Percentiles rank a stretch among this genome's conserved stretches.
These are phyloP conservation scores for Nicotiana attenuata DNA, from an alignment of 257 asterid species.

Conservation along the genomic window DNA sequence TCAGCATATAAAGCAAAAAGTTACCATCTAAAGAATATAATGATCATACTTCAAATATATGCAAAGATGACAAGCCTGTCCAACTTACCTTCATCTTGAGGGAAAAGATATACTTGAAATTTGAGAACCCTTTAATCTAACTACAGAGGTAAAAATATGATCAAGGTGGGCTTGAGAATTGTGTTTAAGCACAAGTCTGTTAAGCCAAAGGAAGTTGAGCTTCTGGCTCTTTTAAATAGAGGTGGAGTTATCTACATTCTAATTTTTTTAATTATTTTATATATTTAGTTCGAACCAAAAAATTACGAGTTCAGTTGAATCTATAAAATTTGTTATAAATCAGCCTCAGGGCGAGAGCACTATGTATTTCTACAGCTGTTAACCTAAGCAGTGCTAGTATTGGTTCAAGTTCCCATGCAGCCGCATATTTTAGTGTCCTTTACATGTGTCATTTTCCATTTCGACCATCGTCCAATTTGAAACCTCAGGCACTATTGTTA, in stretches of 20 bases:
- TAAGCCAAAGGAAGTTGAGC: constrained; percentile 21
- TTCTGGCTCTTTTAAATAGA: constrained; percentile 25
- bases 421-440: constrained; percentile 15
- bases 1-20: neutral
- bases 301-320: neutral
- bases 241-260: neutral
- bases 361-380: too few relatives aligned
- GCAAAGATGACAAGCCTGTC: neutral
- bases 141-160: constrained; percentile 5
- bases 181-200: constrained; percentile 26
- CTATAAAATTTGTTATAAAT: neutral
- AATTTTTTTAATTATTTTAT: neutral
- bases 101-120: neutral
- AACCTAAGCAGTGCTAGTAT: too few relatives aligned
- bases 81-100: constrained; percentile 51
- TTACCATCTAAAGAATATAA: neutral
- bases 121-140: constrained; percentile 7
- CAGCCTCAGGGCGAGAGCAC: neutral
- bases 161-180: constrained; percentile 14
- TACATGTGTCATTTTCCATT: neutral
- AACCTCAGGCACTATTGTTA: neutral
- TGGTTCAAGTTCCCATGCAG: constrained; percentile 49
- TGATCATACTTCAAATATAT: neutral
- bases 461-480: neutral
- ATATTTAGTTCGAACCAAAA: neutral